These are phyloP conservation scores for Spathaspora jeffriesii DNA, from an alignment of 1,139 yeast genomes.

Conservation along the genomic window DNA sequence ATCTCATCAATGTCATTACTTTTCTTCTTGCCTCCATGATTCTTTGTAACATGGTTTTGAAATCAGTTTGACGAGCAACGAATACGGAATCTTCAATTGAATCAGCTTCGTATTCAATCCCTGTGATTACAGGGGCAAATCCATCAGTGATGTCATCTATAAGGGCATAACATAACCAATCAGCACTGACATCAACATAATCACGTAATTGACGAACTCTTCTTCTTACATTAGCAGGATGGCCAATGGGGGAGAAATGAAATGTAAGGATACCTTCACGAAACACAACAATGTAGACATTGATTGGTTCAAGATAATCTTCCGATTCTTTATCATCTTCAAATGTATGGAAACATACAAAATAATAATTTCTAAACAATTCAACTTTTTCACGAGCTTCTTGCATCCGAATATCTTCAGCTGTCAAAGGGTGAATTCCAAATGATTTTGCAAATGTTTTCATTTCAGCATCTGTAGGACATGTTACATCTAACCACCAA, in stretches of 20 bases:
- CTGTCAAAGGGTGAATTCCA: constrained; percentile 80
- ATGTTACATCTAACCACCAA: constrained; percentile 76
- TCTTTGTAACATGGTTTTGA: constrained; percentile 67
- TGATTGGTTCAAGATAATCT: constrained; percentile 82
- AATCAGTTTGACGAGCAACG: constrained; percentile 45
- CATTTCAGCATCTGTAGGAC: constrained; percentile 72
- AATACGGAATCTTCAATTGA: constrained; percentile 75
- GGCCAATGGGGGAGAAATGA: constrained; percentile 78
- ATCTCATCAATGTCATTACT: constrained; percentile 88
- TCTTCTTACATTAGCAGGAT: constrained; percentile 84
- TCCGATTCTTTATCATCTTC: constrained; percentile 74
- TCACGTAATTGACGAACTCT: constrained; percentile 88
- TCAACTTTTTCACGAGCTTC: constrained; percentile 85
- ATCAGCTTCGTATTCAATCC: constrained; percentile 87
- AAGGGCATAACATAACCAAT: constrained; percentile 90
- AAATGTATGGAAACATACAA: constrained; percentile 79
- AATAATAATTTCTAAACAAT: constrained; percentile 68
- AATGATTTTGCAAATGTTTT: constrained; percentile 64
- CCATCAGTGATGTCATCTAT: constrained; percentile 93
- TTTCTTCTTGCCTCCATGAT: constrained; percentile 87
- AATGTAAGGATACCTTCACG: constrained; percentile 79
- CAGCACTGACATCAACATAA: constrained; percentile 82
- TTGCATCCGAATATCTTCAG: constrained; percentile 82
- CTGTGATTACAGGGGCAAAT: constrained; percentile 85
- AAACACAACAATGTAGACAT: constrained; percentile 87